phyloP scores from a whole-genome alignment of 768 basidiomycete genomes.

The Dioszegia hungarica region DNA sequence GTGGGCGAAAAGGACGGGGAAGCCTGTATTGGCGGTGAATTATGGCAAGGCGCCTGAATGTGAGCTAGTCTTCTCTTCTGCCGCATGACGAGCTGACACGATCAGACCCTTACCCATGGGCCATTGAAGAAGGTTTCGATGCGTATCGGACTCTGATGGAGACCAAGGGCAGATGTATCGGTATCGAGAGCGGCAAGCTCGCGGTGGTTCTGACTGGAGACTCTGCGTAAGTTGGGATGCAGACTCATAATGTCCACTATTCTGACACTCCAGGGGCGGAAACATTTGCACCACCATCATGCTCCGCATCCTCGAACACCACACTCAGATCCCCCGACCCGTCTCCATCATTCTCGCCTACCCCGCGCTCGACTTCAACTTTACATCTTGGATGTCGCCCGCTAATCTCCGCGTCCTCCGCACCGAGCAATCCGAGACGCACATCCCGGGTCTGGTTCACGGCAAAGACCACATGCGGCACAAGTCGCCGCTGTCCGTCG shows the following conservation, averaged over 20 bases:
- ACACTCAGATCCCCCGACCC: slow-evolving; percentile 62
- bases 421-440: slow-evolving; percentile 78
- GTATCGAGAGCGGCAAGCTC: slow-evolving; percentile 77
- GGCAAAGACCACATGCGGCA: slow-evolving; percentile 86
- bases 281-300: slow-evolving; percentile 79
- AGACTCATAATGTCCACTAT: not conserved
- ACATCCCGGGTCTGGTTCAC: slow-evolving; percentile 67
- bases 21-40: slow-evolving; percentile 77
- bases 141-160: slow-evolving; percentile 74
- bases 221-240: slow-evolving; percentile 84
- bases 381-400: slow-evolving; percentile 79
- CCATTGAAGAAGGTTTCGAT: slow-evolving; percentile 92
- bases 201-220: slow-evolving; percentile 81
- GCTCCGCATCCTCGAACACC: slow-evolving; percentile 72
- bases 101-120: slow-evolving; percentile 92
- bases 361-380: slow-evolving; percentile 92
- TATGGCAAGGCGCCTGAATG: slow-evolving; percentile 98
- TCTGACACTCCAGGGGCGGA: slow-evolving; percentile 62
- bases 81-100: slow-evolving; percentile 5
- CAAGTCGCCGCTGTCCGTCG: slow-evolving; percentile 85
- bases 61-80: slow-evolving; percentile 52
- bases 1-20: slow-evolving; percentile 76
- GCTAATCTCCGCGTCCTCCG: slow-evolving; percentile 75
- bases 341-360: slow-evolving; percentile 82
- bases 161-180: slow-evolving; percentile 71